Percentiles rank a stretch among this genome's conserved stretches.
phyloP scores from a whole-genome alignment of 2,329 filamentous ascomycete genomes.

The Pseudogymnoascus destructans region DNA sequence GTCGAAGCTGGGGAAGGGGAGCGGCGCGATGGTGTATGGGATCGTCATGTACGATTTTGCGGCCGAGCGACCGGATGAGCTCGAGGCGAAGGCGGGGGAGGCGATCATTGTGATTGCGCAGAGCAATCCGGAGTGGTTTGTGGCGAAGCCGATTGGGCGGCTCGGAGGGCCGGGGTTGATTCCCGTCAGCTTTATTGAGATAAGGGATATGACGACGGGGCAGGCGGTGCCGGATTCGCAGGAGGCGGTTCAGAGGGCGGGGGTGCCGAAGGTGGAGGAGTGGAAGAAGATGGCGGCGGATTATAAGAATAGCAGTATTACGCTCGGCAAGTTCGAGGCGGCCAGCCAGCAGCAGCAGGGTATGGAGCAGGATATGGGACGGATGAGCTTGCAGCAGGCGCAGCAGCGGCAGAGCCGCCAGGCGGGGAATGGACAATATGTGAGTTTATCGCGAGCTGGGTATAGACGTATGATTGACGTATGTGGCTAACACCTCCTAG shows the following conservation, averaged over 20 bases:
- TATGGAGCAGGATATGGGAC: slow-evolving; percentile 59
- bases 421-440: slow-evolving; percentile 36
- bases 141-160: slow-evolving; percentile 95
- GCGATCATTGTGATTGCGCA: slow-evolving; percentile 97
- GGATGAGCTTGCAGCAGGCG: slow-evolving; percentile 60
- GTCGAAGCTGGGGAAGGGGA: slow-evolving; percentile 40
- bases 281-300: slow-evolving; percentile 99
- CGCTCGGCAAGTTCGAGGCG: slow-evolving; percentile 75
- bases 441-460: slow-evolving; percentile 24
- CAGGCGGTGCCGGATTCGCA: slow-evolving; percentile 68
- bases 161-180: slow-evolving; percentile 93
- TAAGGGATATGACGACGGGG: slow-evolving; percentile 83
- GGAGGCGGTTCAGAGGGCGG: slow-evolving; percentile 75
- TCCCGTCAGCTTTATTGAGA: slow-evolving; percentile 92
- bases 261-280: slow-evolving; percentile 89
- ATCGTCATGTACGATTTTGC: slow-evolving; percentile 96
- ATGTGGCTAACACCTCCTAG: slow-evolving; percentile 11
- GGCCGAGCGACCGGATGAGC: slow-evolving; percentile 86
- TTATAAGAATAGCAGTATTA: slow-evolving; percentile 98
- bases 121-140: slow-evolving; percentile 98
- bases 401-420: slow-evolving; percentile 33
- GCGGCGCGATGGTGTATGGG: slow-evolving; percentile 85
- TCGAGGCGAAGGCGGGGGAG: slow-evolving; percentile 89
- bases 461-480: not conserved
- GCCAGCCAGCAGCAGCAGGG: slow-evolving; percentile 36